Conservation (phyloP, 495 filamentous ascomycete species). For the Tuber borchii region DNA sequence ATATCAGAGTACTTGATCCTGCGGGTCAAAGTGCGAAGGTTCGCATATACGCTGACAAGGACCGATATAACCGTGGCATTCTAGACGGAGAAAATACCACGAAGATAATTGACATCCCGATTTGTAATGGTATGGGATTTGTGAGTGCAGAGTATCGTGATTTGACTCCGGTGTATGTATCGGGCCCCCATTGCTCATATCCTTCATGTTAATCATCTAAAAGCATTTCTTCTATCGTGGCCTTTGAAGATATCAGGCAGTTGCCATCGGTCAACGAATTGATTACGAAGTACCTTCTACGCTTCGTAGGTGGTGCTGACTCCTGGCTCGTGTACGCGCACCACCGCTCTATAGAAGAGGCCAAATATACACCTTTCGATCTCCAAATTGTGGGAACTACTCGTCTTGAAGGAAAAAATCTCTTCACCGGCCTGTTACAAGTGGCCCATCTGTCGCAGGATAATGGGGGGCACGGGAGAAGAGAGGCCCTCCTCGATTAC, state of each 20-base stretch:
- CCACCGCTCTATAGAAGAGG: neutral
- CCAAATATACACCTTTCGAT: neutral
- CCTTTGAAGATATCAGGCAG: neutral
- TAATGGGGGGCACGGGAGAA: slow-evolving; percentile 46
- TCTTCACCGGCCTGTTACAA: slow-evolving; percentile 66
- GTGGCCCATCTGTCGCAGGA: slow-evolving; percentile 47
- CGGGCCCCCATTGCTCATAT: slow-evolving; percentile 49
- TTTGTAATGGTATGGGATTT: slow-evolving; percentile 71
- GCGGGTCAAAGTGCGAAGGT: slow-evolving; percentile 4
- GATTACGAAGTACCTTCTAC: neutral
- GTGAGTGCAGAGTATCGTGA: slow-evolving; percentile 69
- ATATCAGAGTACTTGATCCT: slow-evolving; percentile 9
- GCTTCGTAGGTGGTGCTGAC: neutral
- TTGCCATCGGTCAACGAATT: neutral
- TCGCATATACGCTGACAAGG: slow-evolving; percentile 11
- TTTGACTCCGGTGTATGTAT: slow-evolving; percentile 61
- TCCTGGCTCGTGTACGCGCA: neutral
- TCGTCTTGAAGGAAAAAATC: slow-evolving; percentile 11
- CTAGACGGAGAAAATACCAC: neutral
- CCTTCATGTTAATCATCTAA: neutral
- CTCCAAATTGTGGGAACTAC: neutral
- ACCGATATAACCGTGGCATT: neutral
- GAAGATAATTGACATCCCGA: slow-evolving; percentile 15
- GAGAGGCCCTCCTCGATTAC: slow-evolving; percentile 64
- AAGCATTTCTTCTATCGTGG: neutral